phyloP scores from a whole-genome alignment of 495 filamentous ascomycete genomes.

The Astrothelium macrocarpum region DNA sequence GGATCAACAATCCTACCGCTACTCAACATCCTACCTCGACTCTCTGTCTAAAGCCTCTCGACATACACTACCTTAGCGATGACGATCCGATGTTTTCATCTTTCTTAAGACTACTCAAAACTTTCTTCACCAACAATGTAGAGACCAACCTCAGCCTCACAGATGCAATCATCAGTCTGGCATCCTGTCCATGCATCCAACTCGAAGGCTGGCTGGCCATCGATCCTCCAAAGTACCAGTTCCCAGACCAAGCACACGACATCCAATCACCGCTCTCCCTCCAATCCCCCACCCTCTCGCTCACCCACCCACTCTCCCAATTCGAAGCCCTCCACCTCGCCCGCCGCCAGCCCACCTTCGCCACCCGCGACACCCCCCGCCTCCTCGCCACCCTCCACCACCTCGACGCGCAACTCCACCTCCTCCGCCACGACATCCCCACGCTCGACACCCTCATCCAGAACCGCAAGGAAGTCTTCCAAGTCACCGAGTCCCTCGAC shows the following conservation, averaged over 20 bases:
- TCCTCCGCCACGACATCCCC: conserved; percentile 25
- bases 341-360: conserved; percentile 23
- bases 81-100: conserved; percentile 64
- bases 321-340: conserved; percentile 18
- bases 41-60: conserved; percentile 7
- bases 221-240: conserved; percentile 51
- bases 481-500: conserved; percentile 12
- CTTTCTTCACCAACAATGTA: conserved; percentile 81
- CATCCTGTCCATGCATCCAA: conserved; percentile 69
- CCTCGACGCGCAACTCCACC: conserved; percentile 22
- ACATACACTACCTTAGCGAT: conserved; percentile 16
- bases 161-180: conserved; percentile 69
- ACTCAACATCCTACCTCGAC: conserved; percentile 29
- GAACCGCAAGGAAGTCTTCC: conserved; percentile 28
- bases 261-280: neutral
- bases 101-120: conserved; percentile 57
- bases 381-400: conserved; percentile 22
- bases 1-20: conserved; percentile 22
- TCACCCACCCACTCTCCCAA: conserved; percentile 3
- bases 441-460: conserved; percentile 28
- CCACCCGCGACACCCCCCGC: conserved; percentile 20
- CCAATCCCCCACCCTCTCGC: conserved; percentile 13
- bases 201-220: conserved; percentile 86
- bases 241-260: conserved; percentile 35
- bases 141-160: conserved; percentile 84